Evolutionary conservation across 2,329 filamentous ascomycete genomes (phyloP).

Genomic region (Aureobasidium mangrovei): DNA sequence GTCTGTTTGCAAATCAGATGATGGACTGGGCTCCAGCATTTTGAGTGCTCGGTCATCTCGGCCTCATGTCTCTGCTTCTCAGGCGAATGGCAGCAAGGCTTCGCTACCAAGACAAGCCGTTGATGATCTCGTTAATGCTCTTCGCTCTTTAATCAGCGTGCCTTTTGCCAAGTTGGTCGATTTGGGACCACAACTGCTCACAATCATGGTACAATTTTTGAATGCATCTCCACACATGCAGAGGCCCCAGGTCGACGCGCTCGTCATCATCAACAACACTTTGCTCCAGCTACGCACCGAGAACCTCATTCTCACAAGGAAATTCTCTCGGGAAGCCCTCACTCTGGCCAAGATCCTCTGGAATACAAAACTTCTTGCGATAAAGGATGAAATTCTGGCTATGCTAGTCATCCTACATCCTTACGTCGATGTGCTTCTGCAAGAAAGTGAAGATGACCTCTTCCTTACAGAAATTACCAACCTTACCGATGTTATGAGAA

Average conservation of each 20-base stretch:
- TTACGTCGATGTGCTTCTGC: slow-evolving; percentile 30
- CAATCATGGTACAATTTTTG: slow-evolving; percentile 52
- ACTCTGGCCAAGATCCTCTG: slow-evolving; percentile 69
- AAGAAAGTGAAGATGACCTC: slow-evolving; percentile 16
- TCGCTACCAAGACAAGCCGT: slow-evolving; percentile 18
- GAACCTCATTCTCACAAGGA: slow-evolving; percentile 53
- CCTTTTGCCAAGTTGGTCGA: slow-evolving; percentile 31
- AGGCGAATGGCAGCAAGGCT: slow-evolving; percentile 5
- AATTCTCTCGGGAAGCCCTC: slow-evolving; percentile 52
- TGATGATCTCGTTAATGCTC: slow-evolving; percentile 24
- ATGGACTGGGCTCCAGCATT: slow-evolving; percentile 15
- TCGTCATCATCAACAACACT: slow-evolving; percentile 66
- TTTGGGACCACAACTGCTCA: slow-evolving; percentile 48
- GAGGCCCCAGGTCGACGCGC: slow-evolving; percentile 60
- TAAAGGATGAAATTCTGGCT: slow-evolving; percentile 68
- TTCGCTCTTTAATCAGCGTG: slow-evolving; percentile 23
- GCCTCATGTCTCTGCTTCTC: slow-evolving; percentile 19
- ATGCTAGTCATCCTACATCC: slow-evolving; percentile 54
- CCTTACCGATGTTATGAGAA: slow-evolving; percentile 62
- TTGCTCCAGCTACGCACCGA: slow-evolving; percentile 60
- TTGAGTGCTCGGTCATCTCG: slow-evolving; percentile 21
- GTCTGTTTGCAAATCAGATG: slow-evolving; percentile 2
- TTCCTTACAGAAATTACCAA: slow-evolving; percentile 44
- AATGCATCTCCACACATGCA: slow-evolving; percentile 40
- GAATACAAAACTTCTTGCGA: slow-evolving; percentile 56